Evolutionary conservation across 1,139 yeast species (phyloP), one percentile per base, ranked within the genome.

Genomic region (Lipomyces yarrowii): DNA sequence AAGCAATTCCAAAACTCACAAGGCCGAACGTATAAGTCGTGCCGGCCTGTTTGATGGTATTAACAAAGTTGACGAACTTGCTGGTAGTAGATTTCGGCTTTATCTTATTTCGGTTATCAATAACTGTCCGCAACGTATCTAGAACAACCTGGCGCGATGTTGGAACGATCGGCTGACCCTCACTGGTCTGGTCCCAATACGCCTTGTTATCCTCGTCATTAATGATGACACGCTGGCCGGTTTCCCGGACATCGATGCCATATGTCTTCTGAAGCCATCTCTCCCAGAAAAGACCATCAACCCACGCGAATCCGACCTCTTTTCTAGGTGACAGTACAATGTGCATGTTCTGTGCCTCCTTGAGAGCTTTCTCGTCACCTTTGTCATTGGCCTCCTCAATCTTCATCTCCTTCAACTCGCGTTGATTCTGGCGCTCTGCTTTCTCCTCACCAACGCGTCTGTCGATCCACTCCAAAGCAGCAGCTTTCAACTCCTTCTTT

Each of bases 301-400:
- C 76, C 80, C 80, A 78, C 3, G 78, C 79, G 64, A 78, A 77
- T 23, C 78, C 78, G 8, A 77, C 77, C 33, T 71, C 70, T 37
- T 76, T 75, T 23, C 72, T 72, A 21, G 72, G 68, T 30, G 70
- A 35, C 10, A 73, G 72, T 51, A 71, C 71, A 51, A 77, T 76
- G 48, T 68, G 71, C 60, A 75, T 75, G 23, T 68, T 69, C 64
- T 74, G 73, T 11, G 80, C 80, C 57, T 65, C 68, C 48, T 75
- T 71, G 46, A 74, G 75, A 3, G 77, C 79, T 21, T 68, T 67
- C 54, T 74, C 71, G 67, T 77, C 80, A 33, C 74, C 78, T 57
- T 72, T 70, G 62, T 74, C 77, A 42, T 71, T 71, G 10, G 80
- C 80, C 67, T 76, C 78, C 61, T 77, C 78, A 48, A 78, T 70